These are phyloP conservation scores for Pugionium dolabratum DNA, from an alignment of 345 rosid species.

Conservation along the genomic window DNA sequence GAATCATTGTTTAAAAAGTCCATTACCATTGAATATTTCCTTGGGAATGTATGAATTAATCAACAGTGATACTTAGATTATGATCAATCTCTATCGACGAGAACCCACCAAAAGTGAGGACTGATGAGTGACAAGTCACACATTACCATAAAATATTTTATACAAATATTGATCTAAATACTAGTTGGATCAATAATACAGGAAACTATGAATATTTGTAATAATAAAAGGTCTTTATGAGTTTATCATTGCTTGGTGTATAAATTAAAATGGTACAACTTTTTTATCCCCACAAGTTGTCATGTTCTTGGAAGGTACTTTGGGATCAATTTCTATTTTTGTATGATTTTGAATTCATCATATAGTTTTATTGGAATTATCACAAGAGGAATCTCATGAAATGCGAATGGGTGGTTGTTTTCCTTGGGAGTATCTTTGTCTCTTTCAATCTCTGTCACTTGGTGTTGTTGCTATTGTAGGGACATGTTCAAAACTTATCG, in stretches of 20 bases:
- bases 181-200: neutral
- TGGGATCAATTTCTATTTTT: slow-evolving; percentile 31
- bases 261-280: slow-evolving; percentile 24
- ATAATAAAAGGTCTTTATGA: slow-evolving; percentile 18
- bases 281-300: slow-evolving; percentile 32
- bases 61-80: slow-evolving; percentile 19
- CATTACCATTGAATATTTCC: slow-evolving; percentile 2
- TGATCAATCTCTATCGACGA: slow-evolving; percentile 21
- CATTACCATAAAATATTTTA: neutral
- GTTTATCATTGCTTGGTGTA: slow-evolving; percentile 18
- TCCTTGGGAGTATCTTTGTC: slow-evolving; percentile 18
- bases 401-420: slow-evolving; percentile 35
- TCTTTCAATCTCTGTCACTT: slow-evolving; percentile 33
- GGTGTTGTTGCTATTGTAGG: slow-evolving; percentile 37
- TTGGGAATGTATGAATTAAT: slow-evolving; percentile 10
- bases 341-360: slow-evolving; percentile 28
- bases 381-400: slow-evolving; percentile 34
- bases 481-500: slow-evolving; percentile 28
- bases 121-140: slow-evolving; percentile 18
- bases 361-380: slow-evolving; percentile 27
- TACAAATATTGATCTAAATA: slow-evolving; percentile 3
- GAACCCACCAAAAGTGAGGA: slow-evolving; percentile 19
- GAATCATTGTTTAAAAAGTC: slow-evolving; percentile 18
- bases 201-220: slow-evolving; percentile 14
- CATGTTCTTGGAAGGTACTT: slow-evolving; percentile 26